A percentile compares a stretch with the other conserved stretches of the same genome.
phyloP scores from a whole-genome alignment of 139 green algal genomes.

The Nannochloris sp. region DNA sequence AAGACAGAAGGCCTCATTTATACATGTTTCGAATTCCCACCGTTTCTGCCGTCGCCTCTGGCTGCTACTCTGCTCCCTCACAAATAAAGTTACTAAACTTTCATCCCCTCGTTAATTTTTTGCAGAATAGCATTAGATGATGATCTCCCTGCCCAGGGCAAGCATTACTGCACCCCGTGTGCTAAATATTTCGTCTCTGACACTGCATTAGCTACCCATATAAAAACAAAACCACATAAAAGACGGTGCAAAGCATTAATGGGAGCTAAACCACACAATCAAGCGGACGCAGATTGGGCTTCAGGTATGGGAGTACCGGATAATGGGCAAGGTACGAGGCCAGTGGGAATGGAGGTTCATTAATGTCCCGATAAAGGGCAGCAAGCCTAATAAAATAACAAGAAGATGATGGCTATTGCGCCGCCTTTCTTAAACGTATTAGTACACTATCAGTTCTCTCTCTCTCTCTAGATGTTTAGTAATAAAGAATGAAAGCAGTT shows the following conservation, averaged over 20 bases:
- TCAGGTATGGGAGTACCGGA: slow-evolving; percentile 65
- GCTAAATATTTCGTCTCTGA: slow-evolving; percentile 39
- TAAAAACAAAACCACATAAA: slow-evolving; percentile 66
- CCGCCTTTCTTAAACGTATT: no score
- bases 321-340: slow-evolving; percentile 67
- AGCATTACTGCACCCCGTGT: slow-evolving; percentile 31
- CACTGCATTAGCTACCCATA: slow-evolving; percentile 44
- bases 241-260: slow-evolving; percentile 62
- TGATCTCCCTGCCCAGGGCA: slow-evolving; percentile 60
- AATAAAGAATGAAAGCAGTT: not conserved
- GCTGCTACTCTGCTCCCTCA: no score
- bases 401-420: no score
- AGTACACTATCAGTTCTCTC: no score
- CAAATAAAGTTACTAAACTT: no score
- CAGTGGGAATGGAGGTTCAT: no score
- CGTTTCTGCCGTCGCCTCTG: no score
- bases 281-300: slow-evolving; percentile 72
- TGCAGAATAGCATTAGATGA: slow-evolving; percentile 65
- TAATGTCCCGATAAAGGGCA: no score
- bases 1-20: no score
- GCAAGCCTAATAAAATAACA: no score
- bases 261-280: slow-evolving; percentile 64
- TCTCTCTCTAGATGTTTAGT: not conserved
- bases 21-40: no score
- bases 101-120: no score